These are phyloP conservation scores for Coniochaeta pulveracea DNA, from an alignment of 2,329 filamentous ascomycete genomes.

Conservation along the genomic window DNA sequence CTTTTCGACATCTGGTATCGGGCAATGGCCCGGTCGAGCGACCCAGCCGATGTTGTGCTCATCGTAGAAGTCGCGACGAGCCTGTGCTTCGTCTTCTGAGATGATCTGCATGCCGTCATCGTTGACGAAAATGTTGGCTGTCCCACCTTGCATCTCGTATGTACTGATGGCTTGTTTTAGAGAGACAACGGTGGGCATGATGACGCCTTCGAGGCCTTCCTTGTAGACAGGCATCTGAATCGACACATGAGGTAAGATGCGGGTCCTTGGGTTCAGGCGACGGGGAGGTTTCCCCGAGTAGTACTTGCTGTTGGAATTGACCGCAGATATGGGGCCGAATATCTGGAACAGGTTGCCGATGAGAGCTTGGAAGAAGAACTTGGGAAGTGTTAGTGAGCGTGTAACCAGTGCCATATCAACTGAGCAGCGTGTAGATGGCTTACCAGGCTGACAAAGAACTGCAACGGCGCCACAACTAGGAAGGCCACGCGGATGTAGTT, in stretches of 20 bases:
- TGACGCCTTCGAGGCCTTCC: constrained; percentile 34
- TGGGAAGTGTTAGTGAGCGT: neutral
- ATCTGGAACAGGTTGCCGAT: constrained; percentile 38
- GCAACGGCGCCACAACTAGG: constrained; percentile 35
- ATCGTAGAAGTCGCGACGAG: constrained; percentile 42
- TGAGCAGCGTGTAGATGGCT: constrained; percentile 7
- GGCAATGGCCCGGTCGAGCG: constrained; percentile 33
- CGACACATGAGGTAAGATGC: constrained; percentile 34
- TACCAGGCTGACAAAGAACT: constrained; percentile 46
- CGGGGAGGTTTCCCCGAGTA: constrained; percentile 27
- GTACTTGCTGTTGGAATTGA: constrained; percentile 32
- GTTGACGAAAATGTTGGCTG: constrained; percentile 57
- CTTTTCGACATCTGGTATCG: constrained; percentile 37
- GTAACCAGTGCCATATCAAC: neutral
- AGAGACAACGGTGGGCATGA: constrained; percentile 42
- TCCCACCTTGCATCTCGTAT: constrained; percentile 51
- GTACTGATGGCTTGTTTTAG: constrained; percentile 46
- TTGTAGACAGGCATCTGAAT: constrained; percentile 40
- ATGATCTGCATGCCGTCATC: constrained; percentile 58
- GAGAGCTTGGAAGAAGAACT: constrained; percentile 38
- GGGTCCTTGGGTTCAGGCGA: constrained; percentile 22
- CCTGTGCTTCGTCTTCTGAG: constrained; percentile 31
- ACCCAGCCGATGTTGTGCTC: constrained; percentile 48
- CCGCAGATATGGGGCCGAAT: constrained; percentile 34
- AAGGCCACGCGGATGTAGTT: constrained; percentile 43